A percentile compares a stretch with the other conserved stretches of the same genome.
Evolutionary conservation across 805 yeast species (phyloP).

Genomic region (Blastobotrys muscicola): DNA sequence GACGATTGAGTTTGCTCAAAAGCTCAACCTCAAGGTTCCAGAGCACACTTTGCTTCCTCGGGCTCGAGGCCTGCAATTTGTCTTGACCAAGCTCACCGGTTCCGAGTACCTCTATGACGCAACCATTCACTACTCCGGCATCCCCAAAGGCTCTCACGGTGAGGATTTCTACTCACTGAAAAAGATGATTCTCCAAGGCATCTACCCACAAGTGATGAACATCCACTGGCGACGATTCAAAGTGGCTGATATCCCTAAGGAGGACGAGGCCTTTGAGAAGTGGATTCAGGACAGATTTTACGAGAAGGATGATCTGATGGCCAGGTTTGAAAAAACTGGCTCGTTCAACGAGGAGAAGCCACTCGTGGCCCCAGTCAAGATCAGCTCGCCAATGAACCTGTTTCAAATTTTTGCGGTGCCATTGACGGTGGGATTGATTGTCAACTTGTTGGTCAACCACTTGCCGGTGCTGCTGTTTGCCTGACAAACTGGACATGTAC

Average conservation of each 20-base stretch:
- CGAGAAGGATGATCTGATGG: slow-evolving; percentile 67
- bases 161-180: slow-evolving; percentile 65
- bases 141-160: slow-evolving; percentile 51
- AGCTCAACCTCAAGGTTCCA: slow-evolving; percentile 34
- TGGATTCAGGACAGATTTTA: slow-evolving; percentile 75
- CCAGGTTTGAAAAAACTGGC: slow-evolving; percentile 48
- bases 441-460: slow-evolving; percentile 11
- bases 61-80: slow-evolving; percentile 64
- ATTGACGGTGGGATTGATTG: slow-evolving; percentile 17
- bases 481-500: no score
- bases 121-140: slow-evolving; percentile 76
- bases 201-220: slow-evolving; percentile 58
- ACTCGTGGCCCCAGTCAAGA: slow-evolving; percentile 27
- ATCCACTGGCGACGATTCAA: slow-evolving; percentile 53
- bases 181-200: slow-evolving; percentile 55
- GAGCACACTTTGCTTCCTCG: slow-evolving; percentile 74
- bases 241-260: slow-evolving; percentile 55
- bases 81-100: slow-evolving; percentile 42
- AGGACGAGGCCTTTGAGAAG: slow-evolving; percentile 48
- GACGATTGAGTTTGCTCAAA: slow-evolving; percentile 48
- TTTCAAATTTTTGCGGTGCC: slow-evolving; percentile 30
- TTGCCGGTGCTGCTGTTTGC: not conserved
- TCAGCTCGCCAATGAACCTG: slow-evolving; percentile 21
- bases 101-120: slow-evolving; percentile 60
- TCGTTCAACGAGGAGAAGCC: slow-evolving; percentile 20